Evolutionary conservation across 306 rosid genomes (phyloP), one percentile per base, ranked within the genome.

Genomic region (Cicer yamashitae): DNA sequence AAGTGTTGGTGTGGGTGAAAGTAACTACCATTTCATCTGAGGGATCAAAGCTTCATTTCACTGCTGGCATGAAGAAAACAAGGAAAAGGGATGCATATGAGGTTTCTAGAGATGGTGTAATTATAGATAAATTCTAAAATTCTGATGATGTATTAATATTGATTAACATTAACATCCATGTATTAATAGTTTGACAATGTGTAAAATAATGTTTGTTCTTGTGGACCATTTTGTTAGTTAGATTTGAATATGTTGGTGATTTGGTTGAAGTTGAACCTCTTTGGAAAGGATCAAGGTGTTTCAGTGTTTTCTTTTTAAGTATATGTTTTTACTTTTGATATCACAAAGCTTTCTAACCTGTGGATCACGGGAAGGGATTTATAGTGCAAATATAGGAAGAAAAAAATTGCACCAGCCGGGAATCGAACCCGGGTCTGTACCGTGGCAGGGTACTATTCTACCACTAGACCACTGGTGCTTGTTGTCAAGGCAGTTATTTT

Each of bases 391-490:
- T 6, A 1, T 54, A 0, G 13, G 3, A 22, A 30, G 3, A 18
- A 34, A 59, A 6, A 0, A 0, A 0, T 69, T 80, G 94, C 91
- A 84, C 89, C 91, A 86, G 89, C 91, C 89, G 88, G 94, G 93
- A 91, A 89, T 91, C 91, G 88, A 91, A 89, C 92, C 92, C 88
- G 76, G 82, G 88, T 84, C 85, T 84, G 86, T 87, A 84, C 86
- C 83, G 82, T 84, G 86, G 83, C 88, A 89, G 93, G 91, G 90
- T 84, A 88, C 93, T 89, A 94, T 88, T 88, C 97, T 89, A 89
- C 96, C 96, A 89, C 96, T 88, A 89, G 96, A 91, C 96, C 97
- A 88, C 94, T 91, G 96, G 96, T 88, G 91, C 90, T 69, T 30
- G 44, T 22, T 22, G 34, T 0, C 0, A 25, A 2, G 34, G 2